Evolutionary conservation across 305 asterid genomes (phyloP).

Genomic region (Fraxinus latifolia): DNA sequence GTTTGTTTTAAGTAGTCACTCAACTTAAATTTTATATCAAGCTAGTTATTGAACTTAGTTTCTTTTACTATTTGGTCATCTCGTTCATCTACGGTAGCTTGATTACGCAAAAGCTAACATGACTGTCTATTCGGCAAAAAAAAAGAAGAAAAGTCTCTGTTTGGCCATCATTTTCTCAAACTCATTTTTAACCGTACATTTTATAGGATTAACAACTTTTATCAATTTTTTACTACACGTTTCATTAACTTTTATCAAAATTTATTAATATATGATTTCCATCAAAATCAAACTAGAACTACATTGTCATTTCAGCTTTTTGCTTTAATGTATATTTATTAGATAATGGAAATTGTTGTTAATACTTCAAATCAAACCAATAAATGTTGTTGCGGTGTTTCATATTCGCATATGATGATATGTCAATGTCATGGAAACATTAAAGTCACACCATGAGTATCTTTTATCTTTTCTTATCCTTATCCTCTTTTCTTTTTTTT

Average conservation of each 20-base stretch:
- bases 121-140: too few species aligned
- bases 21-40: background rate
- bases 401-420: background rate
- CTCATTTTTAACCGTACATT: too few species aligned
- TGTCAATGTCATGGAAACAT: background rate
- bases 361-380: background rate
- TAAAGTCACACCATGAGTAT: background rate
- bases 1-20: slow-evolving; percentile 14
- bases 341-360: background rate
- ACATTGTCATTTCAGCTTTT: background rate
- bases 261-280: background rate
- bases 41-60: background rate
- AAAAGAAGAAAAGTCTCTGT: too few species aligned
- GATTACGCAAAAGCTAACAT: background rate
- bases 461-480: background rate
- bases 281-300: background rate
- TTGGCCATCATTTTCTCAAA: background rate
- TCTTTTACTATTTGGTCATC: background rate
- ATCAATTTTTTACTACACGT: too few species aligned
- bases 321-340: background rate
- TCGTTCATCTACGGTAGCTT: too few species aligned
- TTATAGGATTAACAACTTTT: background rate
- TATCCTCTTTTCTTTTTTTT: too few species aligned
- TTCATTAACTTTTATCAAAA: too few species aligned
- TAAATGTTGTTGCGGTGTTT: background rate